A percentile compares a stretch with the other conserved stretches of the same genome.
phyloP scores from a whole-genome alignment of 129 eudicot genomes.

The Pseudognaphalium luteoalbum region DNA sequence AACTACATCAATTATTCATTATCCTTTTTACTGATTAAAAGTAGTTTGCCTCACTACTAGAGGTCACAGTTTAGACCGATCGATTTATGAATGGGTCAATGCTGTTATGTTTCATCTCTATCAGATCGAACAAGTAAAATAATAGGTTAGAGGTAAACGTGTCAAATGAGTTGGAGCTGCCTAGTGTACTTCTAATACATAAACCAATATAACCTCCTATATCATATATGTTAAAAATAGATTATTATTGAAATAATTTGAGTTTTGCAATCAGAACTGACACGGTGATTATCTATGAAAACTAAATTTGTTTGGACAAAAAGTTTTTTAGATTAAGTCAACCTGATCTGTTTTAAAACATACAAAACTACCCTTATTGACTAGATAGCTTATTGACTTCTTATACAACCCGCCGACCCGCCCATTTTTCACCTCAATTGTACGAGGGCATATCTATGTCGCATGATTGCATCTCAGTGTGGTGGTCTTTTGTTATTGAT shows the following conservation, averaged over 20 bases:
- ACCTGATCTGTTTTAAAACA: not conserved
- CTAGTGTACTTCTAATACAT: no score
- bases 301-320: not conserved
- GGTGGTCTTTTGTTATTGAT: not conserved
- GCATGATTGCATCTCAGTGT: slow-evolving; percentile 3
- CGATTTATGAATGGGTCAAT: not conserved
- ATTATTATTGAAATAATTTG: not conserved
- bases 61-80: not conserved
- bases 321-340: not conserved
- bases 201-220: not conserved
- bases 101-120: not conserved
- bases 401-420: not conserved
- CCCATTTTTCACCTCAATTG: not conserved
- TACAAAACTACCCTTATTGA: not conserved
- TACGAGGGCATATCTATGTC: not conserved
- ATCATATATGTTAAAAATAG: not conserved
- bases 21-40: not conserved
- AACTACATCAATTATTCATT: not conserved
- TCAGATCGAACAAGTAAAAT: not conserved
- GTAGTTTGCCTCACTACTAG: not conserved
- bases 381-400: not conserved
- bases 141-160: not conserved
- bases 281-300: not conserved
- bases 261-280: not conserved
- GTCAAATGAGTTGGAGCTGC: not conserved